phyloP scores from a whole-genome alignment of 192 early-diverging fungal genomes.

The Rhizophagus sp. region DNA sequence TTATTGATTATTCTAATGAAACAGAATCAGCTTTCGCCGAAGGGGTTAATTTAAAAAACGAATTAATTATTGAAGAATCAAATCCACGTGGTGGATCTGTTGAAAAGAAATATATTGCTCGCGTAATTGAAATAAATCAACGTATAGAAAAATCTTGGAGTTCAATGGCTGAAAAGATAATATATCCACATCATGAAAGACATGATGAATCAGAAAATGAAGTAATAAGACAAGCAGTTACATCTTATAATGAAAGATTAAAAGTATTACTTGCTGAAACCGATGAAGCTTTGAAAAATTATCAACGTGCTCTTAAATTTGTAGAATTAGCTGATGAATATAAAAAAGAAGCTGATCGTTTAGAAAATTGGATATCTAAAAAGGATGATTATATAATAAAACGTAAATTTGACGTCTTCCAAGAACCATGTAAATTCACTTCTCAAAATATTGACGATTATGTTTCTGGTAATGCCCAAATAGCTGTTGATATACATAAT shows the following conservation, averaged over 20 bases:
- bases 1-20: constrained; percentile 33
- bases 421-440: constrained; percentile 20
- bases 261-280: neutral
- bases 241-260: constrained; percentile 6
- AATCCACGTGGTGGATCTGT: constrained; percentile 27
- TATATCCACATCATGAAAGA: constrained; percentile 15
- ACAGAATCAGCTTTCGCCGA: neutral
- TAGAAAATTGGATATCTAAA: constrained; percentile 24
- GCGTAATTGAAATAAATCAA: constrained; percentile 11
- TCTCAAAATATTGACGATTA: constrained; percentile 30
- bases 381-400: constrained; percentile 30
- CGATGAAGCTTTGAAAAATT: constrained; percentile 22
- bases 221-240: neutral
- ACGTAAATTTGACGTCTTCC: constrained; percentile 24
- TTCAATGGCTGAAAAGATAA: neutral
- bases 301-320: constrained; percentile 22
- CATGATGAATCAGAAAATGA: constrained; percentile 27
- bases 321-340: constrained; percentile 19
- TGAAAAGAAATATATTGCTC: constrained; percentile 25
- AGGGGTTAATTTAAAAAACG: neutral
- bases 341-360: constrained; percentile 28
- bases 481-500: constrained; percentile 29
- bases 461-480: constrained; percentile 4
- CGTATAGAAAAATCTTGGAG: constrained; percentile 7
- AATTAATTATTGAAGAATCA: constrained; percentile 27